Base-by-base conservation (phyloP, 176 grass and related monocot genomes). In the Poa pratensis region DNA sequence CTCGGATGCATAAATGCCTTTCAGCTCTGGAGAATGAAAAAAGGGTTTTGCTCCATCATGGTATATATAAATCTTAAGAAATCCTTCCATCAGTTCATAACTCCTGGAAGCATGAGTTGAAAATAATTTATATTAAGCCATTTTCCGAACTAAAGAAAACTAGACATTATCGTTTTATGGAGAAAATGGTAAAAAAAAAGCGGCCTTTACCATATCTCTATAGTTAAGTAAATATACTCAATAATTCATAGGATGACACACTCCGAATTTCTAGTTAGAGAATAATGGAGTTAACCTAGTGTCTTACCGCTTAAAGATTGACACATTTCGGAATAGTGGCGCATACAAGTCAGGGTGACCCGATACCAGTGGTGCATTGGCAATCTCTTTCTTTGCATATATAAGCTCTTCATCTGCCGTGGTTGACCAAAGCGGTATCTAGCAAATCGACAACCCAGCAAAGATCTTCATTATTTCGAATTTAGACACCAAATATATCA, bases 1-100 rank as follows among this genome's bases (percentile, higher is more conserved):
- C 83, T 98, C 95, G 13, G 93, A 98, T 9, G 93, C 91, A 57
- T 97, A 97, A 45, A 97, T 97, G 71, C 95, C 95, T 69, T 89
- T 91, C 35, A 97, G 79, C 54, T 90, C 84, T 0, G 93, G 95
- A 13, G 89, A 87, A 85, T 98, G 95, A 37, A 95, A 98, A 78
- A 98, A 88, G 27, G 95, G 95, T 82, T 84, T 89, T 12, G 70
- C 68, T 71, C 95, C 95, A 59, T 98, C 95, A 79, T 92, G 82
- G 70, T 95, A 98, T 87, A 95, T 90, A 32, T 92, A 98, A 71
- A 95, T 85, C 82, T 95, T 98, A 59, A 98, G 81, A 84, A 94
- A 63, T 28, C 54, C 88, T 64, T 93, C 93, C 95, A 98, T 98
- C 63, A 95, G 53, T 86, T 95, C 93, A 78, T 98, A 98, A 84